A percentile compares a stretch with the other conserved stretches of the same genome.
phyloP scores from a whole-genome alignment of 345 rosid species.

The Euphorbia lathyris region DNA sequence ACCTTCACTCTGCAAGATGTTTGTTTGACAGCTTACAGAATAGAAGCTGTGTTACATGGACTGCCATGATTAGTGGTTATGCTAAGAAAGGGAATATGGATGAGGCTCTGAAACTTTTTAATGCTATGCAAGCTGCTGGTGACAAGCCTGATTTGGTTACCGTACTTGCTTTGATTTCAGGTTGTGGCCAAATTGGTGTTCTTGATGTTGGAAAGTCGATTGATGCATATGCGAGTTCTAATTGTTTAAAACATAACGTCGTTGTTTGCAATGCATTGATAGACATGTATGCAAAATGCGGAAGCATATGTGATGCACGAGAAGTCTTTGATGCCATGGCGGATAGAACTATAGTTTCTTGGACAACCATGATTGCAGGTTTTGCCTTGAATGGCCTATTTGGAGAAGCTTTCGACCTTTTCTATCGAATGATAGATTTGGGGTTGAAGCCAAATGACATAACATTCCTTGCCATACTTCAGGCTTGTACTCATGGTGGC shows the following conservation, averaged over 20 bases:
- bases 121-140: conserved; percentile 42
- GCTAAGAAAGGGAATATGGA: conserved; percentile 58
- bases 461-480: conserved; percentile 60
- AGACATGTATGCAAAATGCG: conserved; percentile 72
- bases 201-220: conserved; percentile 62
- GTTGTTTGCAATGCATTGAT: conserved; percentile 53
- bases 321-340: conserved; percentile 39
- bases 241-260: conserved; percentile 39
- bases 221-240: conserved; percentile 37
- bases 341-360: conserved; percentile 55
- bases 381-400: conserved; percentile 59
- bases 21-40: conserved; percentile 47
- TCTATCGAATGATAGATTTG: conserved; percentile 39
- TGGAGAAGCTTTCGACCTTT: conserved; percentile 46
- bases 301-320: conserved; percentile 49
- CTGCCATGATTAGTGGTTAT: conserved; percentile 74
- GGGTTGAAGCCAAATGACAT: conserved; percentile 48
- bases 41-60: conserved; percentile 73
- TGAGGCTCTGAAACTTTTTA: conserved; percentile 51
- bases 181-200: conserved; percentile 50
- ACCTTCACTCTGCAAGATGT: conserved; percentile 42
- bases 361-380: conserved; percentile 64
- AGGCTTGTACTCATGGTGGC: conserved; percentile 62
- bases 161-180: conserved; percentile 54
- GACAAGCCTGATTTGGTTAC: conserved; percentile 57